Base-by-base conservation (phyloP, 2,329 filamentous ascomycete species). In the Ustulina deusta region DNA sequence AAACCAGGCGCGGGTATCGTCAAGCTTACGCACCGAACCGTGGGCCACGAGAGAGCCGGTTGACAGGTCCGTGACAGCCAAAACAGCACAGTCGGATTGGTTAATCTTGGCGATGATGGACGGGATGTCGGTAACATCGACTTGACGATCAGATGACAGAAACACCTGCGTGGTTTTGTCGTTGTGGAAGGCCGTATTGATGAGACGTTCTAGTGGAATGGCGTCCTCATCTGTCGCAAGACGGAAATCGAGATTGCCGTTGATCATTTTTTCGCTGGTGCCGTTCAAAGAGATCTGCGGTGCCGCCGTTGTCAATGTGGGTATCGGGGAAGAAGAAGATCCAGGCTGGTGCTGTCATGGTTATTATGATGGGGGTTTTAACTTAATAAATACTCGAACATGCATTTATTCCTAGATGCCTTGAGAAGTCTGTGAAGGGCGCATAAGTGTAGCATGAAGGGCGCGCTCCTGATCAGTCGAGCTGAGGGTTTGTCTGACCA, bases 11-110 rank as follows among this genome's bases (percentile, higher is more conserved):
- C 77, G 66, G 38, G 68, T 74, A 32, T 69, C 68, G 29, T 69
- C 66, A 20, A 73, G 75, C 36, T 73, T 74, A 29, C 78, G 66
- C 3, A 85, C 65, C 64, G 85, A 83, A 72, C 82, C 84, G 78
- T 83, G 85, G n/a, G 79, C 79, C 2, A 82, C 75, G 2, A 83
- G 75, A 0, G 58, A 44, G n/a, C 62, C 60, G 6, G 5, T 71
- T 59, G 6, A 70, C 32, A 36, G 11, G 58, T 81, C 77, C 29
- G 76, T 73, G 27, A 79, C 81, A 15, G 83, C 56, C 2, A 86
- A 72, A 3, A 73, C 52, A 27, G 54, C 72, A 61, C 63, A 61
- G 46, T 69, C 68, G 13, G 70, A 63, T 44, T 69, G 62, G 20
- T 66, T 68, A 44, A 74, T 71, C 59, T 71, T 69, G 48, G 51